These are phyloP conservation scores for Oldenlandia corymbosa DNA, from an alignment of 257 asterid species.

Conservation along the genomic window DNA sequence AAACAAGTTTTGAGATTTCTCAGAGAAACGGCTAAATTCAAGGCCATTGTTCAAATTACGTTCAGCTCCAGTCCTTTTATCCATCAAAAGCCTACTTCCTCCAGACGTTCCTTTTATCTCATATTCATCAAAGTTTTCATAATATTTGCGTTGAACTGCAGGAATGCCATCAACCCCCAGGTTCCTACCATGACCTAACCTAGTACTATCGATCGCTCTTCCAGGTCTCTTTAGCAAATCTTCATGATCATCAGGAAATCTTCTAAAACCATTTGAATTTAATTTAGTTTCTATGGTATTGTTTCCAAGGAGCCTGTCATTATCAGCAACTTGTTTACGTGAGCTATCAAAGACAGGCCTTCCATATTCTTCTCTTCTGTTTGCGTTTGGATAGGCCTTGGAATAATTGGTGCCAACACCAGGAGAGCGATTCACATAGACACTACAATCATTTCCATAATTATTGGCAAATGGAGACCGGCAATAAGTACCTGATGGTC, in stretches of 20 bases:
- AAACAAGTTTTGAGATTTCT: conserved; percentile 7
- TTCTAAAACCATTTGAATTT: conserved; percentile 12
- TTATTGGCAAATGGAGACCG: conserved; percentile 21
- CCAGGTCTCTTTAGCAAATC: conserved; percentile 24
- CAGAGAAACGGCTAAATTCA: conserved; percentile 14
- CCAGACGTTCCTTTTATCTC: conserved; percentile 24
- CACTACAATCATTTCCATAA: conserved; percentile 22
- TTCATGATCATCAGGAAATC: conserved; percentile 22
- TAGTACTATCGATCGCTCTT: conserved; percentile 25
- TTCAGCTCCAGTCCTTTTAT: conserved; percentile 23
- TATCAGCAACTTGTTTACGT: conserved; percentile 22
- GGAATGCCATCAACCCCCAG: conserved; percentile 23
- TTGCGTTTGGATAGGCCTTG: conserved; percentile 9
- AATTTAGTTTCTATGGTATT: conserved; percentile 25
- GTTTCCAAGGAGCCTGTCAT: conserved; percentile 21
- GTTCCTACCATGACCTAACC: conserved; percentile 24
- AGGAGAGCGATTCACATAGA: conserved; percentile 14
- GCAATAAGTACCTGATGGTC: conserved; percentile 23
- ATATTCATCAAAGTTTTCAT: conserved; percentile 18
- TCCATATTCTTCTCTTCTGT: conserved; percentile 28
- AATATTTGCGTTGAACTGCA: conserved; percentile 26
- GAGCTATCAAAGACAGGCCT: conserved; percentile 19
- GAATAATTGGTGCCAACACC: conserved; percentile 13
- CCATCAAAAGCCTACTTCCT: conserved; percentile 26
- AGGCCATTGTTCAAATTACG: conserved; percentile 20